A percentile compares a stretch with the other conserved stretches of the same genome.
phyloP scores from a whole-genome alignment of 2,329 filamentous ascomycete genomes.

The Decorospora gaudefroyi region DNA sequence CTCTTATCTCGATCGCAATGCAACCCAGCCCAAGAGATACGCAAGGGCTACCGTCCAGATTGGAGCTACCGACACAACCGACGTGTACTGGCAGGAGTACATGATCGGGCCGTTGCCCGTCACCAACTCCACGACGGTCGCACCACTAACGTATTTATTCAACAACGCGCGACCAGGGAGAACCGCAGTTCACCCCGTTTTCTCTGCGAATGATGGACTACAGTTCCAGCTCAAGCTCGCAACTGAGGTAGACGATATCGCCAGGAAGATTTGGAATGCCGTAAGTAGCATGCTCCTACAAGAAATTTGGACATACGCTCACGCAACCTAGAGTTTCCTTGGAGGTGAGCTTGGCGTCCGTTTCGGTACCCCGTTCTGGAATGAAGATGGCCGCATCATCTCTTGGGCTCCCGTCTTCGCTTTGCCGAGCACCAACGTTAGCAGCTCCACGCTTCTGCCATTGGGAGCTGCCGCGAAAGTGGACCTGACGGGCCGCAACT shows the following conservation, averaged over 20 bases:
- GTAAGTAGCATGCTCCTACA: slow-evolving; percentile 13
- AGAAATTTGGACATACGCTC: neutral
- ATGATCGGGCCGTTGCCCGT: slow-evolving; percentile 58
- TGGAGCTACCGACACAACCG: slow-evolving; percentile 13
- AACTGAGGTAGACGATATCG: slow-evolving; percentile 28
- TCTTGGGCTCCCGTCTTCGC: slow-evolving; percentile 57
- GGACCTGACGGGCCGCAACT: slow-evolving; percentile 58
- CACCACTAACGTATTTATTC: slow-evolving; percentile 29
- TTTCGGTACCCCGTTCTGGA: slow-evolving; percentile 36
- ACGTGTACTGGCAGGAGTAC: slow-evolving; percentile 51
- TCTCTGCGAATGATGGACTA: slow-evolving; percentile 12
- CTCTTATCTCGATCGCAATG: slow-evolving; percentile 18
- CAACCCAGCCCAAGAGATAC: slow-evolving; percentile 21
- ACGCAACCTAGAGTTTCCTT: slow-evolving; percentile 15
- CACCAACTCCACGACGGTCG: slow-evolving; percentile 44
- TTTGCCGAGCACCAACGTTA: slow-evolving; percentile 46
- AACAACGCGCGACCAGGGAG: slow-evolving; percentile 24
- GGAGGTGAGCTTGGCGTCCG: slow-evolving; percentile 22
- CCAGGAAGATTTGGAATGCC: slow-evolving; percentile 29
- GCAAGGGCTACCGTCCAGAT: slow-evolving; percentile 28
- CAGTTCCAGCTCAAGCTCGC: slow-evolving; percentile 14
- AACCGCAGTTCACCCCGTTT: slow-evolving; percentile 15
- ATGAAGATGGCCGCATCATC: slow-evolving; percentile 49
- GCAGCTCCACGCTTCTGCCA: slow-evolving; percentile 53
- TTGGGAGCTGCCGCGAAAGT: slow-evolving; percentile 51